Evolutionary conservation across 345 rosid genomes (phyloP).

Genomic region (Eucalyptus polyanthemos): DNA sequence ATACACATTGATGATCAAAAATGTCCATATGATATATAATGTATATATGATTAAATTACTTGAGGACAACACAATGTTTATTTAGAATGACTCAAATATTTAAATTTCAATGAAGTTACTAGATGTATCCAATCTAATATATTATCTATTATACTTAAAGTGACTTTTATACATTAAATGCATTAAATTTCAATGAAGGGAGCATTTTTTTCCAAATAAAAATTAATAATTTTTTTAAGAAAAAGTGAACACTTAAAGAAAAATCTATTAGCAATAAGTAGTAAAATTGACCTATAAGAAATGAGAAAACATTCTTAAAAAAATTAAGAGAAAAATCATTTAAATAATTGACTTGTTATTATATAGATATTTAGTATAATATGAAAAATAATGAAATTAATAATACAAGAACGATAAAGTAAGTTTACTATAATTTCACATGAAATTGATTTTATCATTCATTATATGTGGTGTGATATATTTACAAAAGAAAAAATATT

Average conservation of each 20-base stretch:
- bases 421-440: not conserved
- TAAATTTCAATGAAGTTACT: not conserved
- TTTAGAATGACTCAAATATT: accelerated
- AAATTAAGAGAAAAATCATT: not conserved
- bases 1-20: no score
- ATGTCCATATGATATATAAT: accelerated
- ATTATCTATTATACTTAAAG: not conserved
- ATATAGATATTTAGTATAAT: not conserved
- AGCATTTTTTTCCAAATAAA: not conserved
- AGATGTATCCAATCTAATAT: not conserved
- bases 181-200: not conserved
- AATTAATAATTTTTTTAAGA: not conserved
- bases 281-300: no score
- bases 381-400: not conserved
- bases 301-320: accelerated
- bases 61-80: not conserved
- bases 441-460: not conserved
- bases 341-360: not conserved
- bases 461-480: no score
- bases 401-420: no score
- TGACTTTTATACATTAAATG: not conserved
- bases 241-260: accelerated
- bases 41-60: not conserved
- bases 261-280: accelerated
- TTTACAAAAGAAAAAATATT: not conserved